Conservation (phyloP, 2,329 filamentous ascomycete genomes). For the Fusarium sp. region DNA sequence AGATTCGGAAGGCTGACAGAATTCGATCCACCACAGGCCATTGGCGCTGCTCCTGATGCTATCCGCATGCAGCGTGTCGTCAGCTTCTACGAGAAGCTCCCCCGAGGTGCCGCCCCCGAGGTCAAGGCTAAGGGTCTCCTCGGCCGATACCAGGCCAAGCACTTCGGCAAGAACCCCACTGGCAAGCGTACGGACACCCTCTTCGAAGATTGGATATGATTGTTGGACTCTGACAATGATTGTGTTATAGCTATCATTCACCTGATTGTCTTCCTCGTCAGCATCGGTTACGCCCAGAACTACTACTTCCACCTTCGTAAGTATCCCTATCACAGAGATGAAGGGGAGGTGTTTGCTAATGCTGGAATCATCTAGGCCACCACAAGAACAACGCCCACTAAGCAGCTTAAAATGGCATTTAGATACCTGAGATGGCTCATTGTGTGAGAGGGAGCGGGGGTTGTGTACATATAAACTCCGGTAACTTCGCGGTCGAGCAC, state of each 20-base stretch:
- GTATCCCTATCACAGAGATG: constrained; percentile 56
- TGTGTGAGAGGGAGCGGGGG: constrained; percentile 45
- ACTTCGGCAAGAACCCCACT: constrained; percentile 96
- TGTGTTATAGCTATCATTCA: constrained; percentile 82
- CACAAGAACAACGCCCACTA: constrained; percentile 99
- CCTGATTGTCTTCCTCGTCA: constrained; percentile 79
- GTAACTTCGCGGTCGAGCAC: constrained; percentile 51
- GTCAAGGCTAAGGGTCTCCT: constrained; percentile 84
- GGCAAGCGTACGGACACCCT: constrained; percentile 77
- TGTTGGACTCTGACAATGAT: constrained; percentile 31
- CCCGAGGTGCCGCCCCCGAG: constrained; percentile 89
- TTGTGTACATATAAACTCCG: constrained; percentile 59
- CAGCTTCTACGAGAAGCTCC: constrained; percentile 98
- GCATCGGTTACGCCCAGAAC: constrained; percentile 93
- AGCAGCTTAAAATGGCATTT: constrained; percentile 43
- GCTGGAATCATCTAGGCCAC: constrained; percentile 74
- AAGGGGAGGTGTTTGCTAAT: constrained; percentile 29
- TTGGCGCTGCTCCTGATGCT: constrained; percentile 95
- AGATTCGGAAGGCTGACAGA: constrained; percentile 51
- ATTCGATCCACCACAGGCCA: constrained; percentile 70
- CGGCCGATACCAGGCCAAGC: constrained; percentile 87
- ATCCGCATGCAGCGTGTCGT: constrained; percentile 98
- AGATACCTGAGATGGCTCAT: constrained; percentile 40
- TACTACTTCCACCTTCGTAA: constrained; percentile 99
- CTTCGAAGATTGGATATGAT: constrained; percentile 41